phyloP scores from a whole-genome alignment of 148 eudicot species.

The Tetragonia tetragonoides region DNA sequence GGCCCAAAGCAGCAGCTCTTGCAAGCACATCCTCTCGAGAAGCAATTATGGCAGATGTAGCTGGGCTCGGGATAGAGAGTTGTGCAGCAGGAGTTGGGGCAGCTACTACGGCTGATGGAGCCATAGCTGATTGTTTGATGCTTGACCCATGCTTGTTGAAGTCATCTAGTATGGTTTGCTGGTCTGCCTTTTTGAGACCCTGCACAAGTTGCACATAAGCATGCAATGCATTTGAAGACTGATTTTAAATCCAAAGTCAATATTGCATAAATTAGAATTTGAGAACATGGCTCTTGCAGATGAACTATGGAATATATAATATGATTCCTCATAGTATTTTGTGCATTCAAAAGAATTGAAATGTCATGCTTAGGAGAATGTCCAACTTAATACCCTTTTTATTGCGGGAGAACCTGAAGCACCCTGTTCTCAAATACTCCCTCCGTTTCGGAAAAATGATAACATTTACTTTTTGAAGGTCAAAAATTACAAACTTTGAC shows the following conservation, averaged over 20 bases:
- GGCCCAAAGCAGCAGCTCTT: constrained; percentile 93
- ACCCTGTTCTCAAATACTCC: too few relatives aligned
- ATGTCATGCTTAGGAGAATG: too few relatives aligned
- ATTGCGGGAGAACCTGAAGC: too few relatives aligned
- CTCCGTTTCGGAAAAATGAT: too few relatives aligned
- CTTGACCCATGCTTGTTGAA: constrained; percentile 83
- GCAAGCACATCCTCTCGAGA: constrained; percentile 89
- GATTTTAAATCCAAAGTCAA: not conserved
- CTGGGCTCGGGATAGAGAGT: constrained; percentile 30
- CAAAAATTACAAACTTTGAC: too few relatives aligned
- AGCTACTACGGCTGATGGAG: constrained; percentile 30
- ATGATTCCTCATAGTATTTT: too few relatives aligned
- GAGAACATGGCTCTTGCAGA: not conserved
- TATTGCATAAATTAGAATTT: not conserved
- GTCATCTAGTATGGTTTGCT: constrained; percentile 85
- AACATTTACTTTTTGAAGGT: too few relatives aligned
- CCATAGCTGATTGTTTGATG: constrained; percentile 50
- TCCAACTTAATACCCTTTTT: too few relatives aligned
- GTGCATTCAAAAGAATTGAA: too few relatives aligned
- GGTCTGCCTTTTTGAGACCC: constrained; percentile 91
- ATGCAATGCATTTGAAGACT: not conserved
- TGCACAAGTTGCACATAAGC: constrained; percentile 22
- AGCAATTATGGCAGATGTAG: constrained; percentile 41
- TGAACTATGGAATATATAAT: too few relatives aligned
- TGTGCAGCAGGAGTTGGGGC: constrained; percentile 36